Conservation (phyloP, 1,139 yeast species). For the Debaryomyces coudertii region DNA sequence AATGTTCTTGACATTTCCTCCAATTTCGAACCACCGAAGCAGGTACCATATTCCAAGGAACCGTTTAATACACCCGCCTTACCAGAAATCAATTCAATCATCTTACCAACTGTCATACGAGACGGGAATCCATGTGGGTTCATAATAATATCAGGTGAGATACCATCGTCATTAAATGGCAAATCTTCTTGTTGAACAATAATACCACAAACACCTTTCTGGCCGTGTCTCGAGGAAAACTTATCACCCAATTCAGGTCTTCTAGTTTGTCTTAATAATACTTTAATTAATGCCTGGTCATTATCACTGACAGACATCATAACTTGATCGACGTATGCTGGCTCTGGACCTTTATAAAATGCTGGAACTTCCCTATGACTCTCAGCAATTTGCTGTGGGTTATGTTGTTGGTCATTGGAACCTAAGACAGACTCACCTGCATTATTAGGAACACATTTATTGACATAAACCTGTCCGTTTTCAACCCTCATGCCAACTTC, state of each 20-base stretch:
- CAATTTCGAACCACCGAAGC: conserved; percentile 95
- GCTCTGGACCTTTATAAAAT: conserved; percentile 91
- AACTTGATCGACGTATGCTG: conserved; percentile 93
- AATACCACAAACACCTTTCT: conserved; percentile 98
- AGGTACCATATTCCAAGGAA: conserved; percentile 90
- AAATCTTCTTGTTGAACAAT: conserved; percentile 95
- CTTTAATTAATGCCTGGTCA: conserved; percentile 93
- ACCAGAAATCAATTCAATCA: conserved; percentile 95
- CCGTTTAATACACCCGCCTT: conserved; percentile 98
- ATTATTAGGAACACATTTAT: conserved; percentile 88
- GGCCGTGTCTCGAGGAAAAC: conserved; percentile 96
- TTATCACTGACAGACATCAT: conserved; percentile 96
- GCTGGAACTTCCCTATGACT: conserved; percentile 91
- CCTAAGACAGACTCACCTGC: conserved; percentile 74
- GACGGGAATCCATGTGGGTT: conserved; percentile 99
- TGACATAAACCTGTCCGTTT: conserved; percentile 92
- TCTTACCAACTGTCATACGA: conserved; percentile 99
- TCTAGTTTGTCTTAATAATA: conserved; percentile 89
- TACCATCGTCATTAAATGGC: conserved; percentile 91
- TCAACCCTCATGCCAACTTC: conserved; percentile 92
- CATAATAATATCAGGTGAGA: conserved; percentile 94
- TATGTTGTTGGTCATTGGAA: conserved; percentile 31
- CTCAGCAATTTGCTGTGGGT: conserved; percentile 35
- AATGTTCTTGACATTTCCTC: conserved; percentile 95
- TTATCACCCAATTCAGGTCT: conserved; percentile 98